Evolutionary conservation across 805 yeast species (phyloP).

Genomic region (Suhomyces xylopsoci): DNA sequence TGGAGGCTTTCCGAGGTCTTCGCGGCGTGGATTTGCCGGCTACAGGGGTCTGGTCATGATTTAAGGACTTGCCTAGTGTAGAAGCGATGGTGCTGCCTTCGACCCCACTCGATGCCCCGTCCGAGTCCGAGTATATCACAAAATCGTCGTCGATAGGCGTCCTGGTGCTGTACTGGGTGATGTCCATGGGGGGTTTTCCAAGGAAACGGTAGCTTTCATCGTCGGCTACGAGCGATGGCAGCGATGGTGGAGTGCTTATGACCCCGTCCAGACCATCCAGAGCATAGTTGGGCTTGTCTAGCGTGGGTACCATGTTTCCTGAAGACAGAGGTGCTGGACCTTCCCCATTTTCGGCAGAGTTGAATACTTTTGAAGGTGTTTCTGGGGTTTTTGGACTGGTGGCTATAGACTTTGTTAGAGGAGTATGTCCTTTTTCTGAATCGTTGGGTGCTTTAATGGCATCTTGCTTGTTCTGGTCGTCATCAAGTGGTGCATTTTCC

Average conservation of each 20-base stretch:
- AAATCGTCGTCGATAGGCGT: conserved; percentile 20
- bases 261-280: not conserved
- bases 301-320: no score
- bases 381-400: not conserved
- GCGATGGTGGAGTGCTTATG: conserved; percentile 1
- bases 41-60: not conserved
- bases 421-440: not conserved
- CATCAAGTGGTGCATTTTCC: not conserved
- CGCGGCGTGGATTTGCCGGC: conserved; percentile 5
- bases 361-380: not conserved
- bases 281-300: not conserved
- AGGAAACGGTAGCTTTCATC: not conserved
- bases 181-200: not conserved
- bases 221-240: not conserved
- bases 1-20: conserved; percentile 1
- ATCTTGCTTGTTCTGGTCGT: not conserved
- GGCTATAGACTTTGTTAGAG: not conserved
- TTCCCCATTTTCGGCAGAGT: not conserved
- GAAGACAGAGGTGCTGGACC: not conserved
- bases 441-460: not conserved
- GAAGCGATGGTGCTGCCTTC: conserved; percentile 3
- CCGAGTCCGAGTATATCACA: conserved; percentile 36
- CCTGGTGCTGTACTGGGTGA: not conserved
- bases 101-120: conserved; percentile 31
- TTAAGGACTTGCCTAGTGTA: not conserved